Percentiles rank a stretch among this genome's conserved stretches.
These are phyloP conservation scores for Sanghuangporus baumii DNA, from an alignment of 1,284 basidiomycete genomes.

Conservation along the genomic window DNA sequence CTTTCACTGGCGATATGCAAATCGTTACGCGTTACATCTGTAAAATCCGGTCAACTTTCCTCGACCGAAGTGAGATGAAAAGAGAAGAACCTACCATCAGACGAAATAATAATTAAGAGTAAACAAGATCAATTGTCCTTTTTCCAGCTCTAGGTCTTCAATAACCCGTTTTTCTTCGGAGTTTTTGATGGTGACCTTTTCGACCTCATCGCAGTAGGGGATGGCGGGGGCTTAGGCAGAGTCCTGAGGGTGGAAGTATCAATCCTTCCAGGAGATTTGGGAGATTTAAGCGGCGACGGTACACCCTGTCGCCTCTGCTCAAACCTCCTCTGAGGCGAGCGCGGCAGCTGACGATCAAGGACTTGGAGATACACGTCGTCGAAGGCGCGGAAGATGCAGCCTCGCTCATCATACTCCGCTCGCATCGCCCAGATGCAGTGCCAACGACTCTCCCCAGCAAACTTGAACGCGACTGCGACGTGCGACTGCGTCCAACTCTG, in stretches of 20 bases:
- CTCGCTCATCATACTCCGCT: constrained; percentile 39
- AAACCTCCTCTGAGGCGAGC: constrained; percentile 13
- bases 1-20: not conserved
- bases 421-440: constrained; percentile 60
- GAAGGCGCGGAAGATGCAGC: constrained; percentile 54
- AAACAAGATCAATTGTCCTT: not conserved
- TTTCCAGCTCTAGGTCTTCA: constrained; percentile 3
- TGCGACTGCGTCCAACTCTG: constrained; percentile 54
- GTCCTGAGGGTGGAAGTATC: not conserved
- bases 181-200: not conserved
- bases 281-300: not conserved
- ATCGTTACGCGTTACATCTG: not conserved
- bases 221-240: not conserved
- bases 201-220: not conserved
- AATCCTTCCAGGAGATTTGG: not conserved
- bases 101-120: not conserved
- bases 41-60: not conserved
- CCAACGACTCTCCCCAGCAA: constrained; percentile 42
- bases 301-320: not conserved
- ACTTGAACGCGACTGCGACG: constrained; percentile 43
- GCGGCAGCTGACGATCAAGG: constrained; percentile 13
- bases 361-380: constrained; percentile 43
- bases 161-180: not conserved
- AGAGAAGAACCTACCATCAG: not conserved
- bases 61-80: not conserved